Conservation (phyloP, 2,329 filamentous ascomycete genomes). For the Ramularia endophylla region DNA sequence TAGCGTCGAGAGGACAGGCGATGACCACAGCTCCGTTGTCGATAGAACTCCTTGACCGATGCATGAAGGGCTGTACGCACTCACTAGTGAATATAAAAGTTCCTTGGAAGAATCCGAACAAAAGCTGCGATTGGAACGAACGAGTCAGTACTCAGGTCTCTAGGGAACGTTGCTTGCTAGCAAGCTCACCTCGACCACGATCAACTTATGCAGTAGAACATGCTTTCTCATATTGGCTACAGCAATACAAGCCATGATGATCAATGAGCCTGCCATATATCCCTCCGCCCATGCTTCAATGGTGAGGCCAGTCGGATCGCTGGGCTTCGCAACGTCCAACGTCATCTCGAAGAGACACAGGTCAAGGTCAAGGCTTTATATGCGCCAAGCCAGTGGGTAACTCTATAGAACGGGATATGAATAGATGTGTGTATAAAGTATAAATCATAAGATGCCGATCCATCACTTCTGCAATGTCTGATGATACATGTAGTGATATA, state of each 20-base stretch:
- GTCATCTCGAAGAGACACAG: conserved; percentile 16
- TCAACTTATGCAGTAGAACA: conserved; percentile 46
- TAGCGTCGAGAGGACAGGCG: no score
- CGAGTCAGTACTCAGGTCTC: no score
- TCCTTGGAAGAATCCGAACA: conserved; percentile 46
- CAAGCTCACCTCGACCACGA: conserved; percentile 42
- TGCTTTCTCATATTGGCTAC: conserved; percentile 45
- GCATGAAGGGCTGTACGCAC: conserved; percentile 7
- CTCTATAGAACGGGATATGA: no score
- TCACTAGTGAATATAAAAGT: conserved; percentile 51
- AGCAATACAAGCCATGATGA: conserved; percentile 45
- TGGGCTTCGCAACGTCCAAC: conserved; percentile 24
- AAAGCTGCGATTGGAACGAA: no score
- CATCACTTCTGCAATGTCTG: no score
- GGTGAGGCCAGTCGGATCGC: conserved; percentile 18
- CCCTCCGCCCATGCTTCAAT: conserved; percentile 31
- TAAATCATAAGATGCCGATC: no score
- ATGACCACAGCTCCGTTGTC: no score
- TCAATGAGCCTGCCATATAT: conserved; percentile 34
- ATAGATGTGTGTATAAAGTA: no score
- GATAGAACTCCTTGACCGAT: no score
- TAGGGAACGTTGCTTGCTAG: neutral
- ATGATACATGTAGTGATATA: no score
- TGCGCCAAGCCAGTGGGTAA: no score
- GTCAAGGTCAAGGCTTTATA: no score